Base-by-base conservation (phyloP, 495 filamentous ascomycete species). In the Aspergillus mulundensis region DNA sequence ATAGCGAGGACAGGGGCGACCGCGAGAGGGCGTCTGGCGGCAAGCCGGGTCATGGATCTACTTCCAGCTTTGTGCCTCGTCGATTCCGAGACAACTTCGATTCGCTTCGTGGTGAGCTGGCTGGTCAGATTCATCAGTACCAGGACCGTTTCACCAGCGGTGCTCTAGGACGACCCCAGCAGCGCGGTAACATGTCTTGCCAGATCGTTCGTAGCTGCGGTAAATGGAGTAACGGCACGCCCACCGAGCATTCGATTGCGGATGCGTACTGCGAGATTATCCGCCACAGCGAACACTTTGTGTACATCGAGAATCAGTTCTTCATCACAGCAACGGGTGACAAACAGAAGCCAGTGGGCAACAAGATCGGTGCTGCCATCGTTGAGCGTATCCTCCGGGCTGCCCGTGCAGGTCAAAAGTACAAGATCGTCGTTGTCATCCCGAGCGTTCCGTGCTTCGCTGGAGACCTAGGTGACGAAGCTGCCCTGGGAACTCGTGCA, bases 301-400 rank as follows among this genome's bases (percentile, higher is more conserved):
- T 97, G 36, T 97, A 96, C 70, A 96, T 97, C 16, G 92, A 97
- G 72, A 97, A 97, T 62, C 92, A 97, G 68, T 97, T 97, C 79
- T 97, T 97, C 77, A 97, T 97, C 73, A 96, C 92, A 0, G 90
- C 91, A 3, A 95, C 91, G 0, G 79, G 78, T 15, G 79, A 88
- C 42, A 69, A 81, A 25, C 92, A 95, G 69, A 81, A 78, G 50
- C 92, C 92, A 0, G 86, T 97, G 12, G 78, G 81, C 62, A 97
- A 97, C 69, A 86, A 87, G 70, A 89, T 97, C 49, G 92, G 93
- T 38, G 85, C 83, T 23, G 87, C 89, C 7, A 93, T 97, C 50
- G 90, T 95, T 3, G 88, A 95, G 63, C 86, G 92, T 16, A 91
- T 96, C 59, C 62, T 93, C 18, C 88, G 86, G 19, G 93, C 93